Conservation (phyloP, 768 basidiomycete species). For the Coprinopsis marcescibilis region DNA sequence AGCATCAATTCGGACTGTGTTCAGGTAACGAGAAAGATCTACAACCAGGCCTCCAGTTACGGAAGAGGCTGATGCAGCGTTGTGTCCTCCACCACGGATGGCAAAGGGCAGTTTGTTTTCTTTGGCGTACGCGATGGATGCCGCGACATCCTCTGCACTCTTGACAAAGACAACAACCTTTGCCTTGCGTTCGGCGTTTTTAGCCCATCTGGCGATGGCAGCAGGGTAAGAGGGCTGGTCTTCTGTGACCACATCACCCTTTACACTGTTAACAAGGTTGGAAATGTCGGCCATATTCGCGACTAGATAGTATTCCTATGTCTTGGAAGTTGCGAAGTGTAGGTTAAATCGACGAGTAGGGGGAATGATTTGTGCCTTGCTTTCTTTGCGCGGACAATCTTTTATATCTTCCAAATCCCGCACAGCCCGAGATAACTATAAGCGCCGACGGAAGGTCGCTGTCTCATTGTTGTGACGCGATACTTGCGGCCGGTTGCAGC, state of each 20-base stretch:
- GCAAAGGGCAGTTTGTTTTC: slow-evolving; percentile 31
- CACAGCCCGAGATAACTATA: too few relatives aligned
- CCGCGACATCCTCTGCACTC: slow-evolving; percentile 31
- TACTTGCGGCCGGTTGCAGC: too few relatives aligned
- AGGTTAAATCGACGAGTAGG: too few relatives aligned
- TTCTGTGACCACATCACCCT: slow-evolving; percentile 38
- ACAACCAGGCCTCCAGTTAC: slow-evolving; percentile 41
- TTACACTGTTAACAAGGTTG: too few relatives aligned
- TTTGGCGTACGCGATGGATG: slow-evolving; percentile 30
- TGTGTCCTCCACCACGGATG: slow-evolving; percentile 43
- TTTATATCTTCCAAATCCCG: too few relatives aligned
- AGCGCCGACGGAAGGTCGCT: too few relatives aligned
- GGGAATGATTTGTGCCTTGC: too few relatives aligned
- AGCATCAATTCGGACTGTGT: slow-evolving; percentile 29
- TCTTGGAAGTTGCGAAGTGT: too few relatives aligned
- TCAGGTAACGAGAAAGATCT: slow-evolving; percentile 39
- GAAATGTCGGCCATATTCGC: too few relatives aligned
- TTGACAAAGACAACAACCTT: slow-evolving; percentile 37
- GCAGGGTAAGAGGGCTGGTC: slow-evolving; percentile 27
- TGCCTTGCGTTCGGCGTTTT: slow-evolving; percentile 34
- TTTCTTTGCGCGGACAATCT: too few relatives aligned
- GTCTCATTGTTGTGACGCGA: too few relatives aligned
- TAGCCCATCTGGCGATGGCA: slow-evolving; percentile 39
- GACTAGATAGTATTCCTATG: too few relatives aligned
- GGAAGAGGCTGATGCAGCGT: slow-evolving; percentile 35